Evolutionary conservation across 2,329 filamentous ascomycete species (phyloP), one percentile per base, ranked within the genome.

Genomic region (Fusarium zealandicum): DNA sequence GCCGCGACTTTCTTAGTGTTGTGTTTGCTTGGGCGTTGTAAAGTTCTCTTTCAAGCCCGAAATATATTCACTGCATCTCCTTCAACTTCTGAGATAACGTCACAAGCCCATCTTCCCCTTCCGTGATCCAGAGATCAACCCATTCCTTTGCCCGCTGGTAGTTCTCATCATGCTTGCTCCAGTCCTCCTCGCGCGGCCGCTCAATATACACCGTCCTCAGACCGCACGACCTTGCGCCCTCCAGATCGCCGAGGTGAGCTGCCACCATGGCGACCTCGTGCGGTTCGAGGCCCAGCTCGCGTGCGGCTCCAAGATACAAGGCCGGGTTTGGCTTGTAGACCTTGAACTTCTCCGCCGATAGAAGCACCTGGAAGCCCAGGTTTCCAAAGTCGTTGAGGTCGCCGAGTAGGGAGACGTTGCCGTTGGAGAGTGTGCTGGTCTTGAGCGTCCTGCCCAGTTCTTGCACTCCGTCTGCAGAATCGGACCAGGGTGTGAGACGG

Each of bases 121-220:
- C 66, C 1, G 57, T 50, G 16, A 77, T 65, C 75, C 75, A 77
- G 25, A 77, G 18, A 56, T 77, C 75, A 30, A 76, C 72, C 73
- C 73, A 75, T 9, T 61, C 59, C 57, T 80, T 83, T 16, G 81
- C 78, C 45, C 80, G 78, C 33, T 76, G 75, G 59, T 82, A 80
- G 31, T 78, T 75, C 20, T 82, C 75, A 18, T 82, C 73, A 5
- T 83, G 81, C 14, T 63, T 46, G 8, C 66, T 65, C 83, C 83
- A 88, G 6, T 76, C 78, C 72, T 93, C 90, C 73, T 96, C 90
- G 36, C 71, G 63, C 3, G 73, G 70, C 52, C 90, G 78, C 74
- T 90, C 89, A 3, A 95, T 84, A 69, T 92, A 95, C 3, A 95
- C 79, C 0, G 89, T 90, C 64, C 82, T 79, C 55, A 92, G 75